Evolutionary conservation across 106 monocot genomes (phyloP).

Genomic region (Alisma plantagoaquatica): DNA sequence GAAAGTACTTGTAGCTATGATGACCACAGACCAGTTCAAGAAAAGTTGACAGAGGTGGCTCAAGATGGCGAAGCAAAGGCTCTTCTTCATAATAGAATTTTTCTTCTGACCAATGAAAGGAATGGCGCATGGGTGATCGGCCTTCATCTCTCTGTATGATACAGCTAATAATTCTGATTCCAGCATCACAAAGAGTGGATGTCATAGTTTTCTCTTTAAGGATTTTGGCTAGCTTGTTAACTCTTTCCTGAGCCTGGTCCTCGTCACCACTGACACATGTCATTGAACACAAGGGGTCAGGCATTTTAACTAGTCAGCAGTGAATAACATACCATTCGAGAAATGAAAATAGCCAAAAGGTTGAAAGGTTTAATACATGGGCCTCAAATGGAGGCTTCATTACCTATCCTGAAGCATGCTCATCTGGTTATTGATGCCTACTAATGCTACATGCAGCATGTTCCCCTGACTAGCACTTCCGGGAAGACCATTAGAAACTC

Average conservation of each 20-base stretch:
- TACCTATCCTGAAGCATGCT: constrained; percentile 96
- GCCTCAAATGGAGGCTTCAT: too few species aligned
- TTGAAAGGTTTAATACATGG: too few species aligned
- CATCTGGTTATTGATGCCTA: constrained; percentile 97
- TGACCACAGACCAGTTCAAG: constrained; percentile 83
- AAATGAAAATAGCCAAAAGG: too few species aligned
- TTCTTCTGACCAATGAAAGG: constrained; percentile 80
- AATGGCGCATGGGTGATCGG: constrained; percentile 92
- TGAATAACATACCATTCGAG: too few species aligned
- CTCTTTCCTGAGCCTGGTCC: constrained; percentile 97
- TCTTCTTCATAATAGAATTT: constrained; percentile 75
- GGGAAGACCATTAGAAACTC: constrained; percentile 12
- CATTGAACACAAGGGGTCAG: too few species aligned
- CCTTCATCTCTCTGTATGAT: constrained; percentile 99
- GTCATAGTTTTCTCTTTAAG: constrained; percentile 61
- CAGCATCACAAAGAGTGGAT: constrained; percentile 54
- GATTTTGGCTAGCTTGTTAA: constrained; percentile 83
- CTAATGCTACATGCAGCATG: constrained; percentile 91
- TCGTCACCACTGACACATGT: constrained; percentile 90
- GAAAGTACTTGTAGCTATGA: background rate
- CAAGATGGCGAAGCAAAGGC: constrained; percentile 92
- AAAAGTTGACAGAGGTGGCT: constrained; percentile 95
- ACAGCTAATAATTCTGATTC: constrained; percentile 68
- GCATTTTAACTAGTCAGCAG: too few species aligned
- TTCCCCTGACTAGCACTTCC: constrained; percentile 43